Base-by-base conservation (phyloP, 1,284 basidiomycete species). In the Tilletia caries region DNA sequence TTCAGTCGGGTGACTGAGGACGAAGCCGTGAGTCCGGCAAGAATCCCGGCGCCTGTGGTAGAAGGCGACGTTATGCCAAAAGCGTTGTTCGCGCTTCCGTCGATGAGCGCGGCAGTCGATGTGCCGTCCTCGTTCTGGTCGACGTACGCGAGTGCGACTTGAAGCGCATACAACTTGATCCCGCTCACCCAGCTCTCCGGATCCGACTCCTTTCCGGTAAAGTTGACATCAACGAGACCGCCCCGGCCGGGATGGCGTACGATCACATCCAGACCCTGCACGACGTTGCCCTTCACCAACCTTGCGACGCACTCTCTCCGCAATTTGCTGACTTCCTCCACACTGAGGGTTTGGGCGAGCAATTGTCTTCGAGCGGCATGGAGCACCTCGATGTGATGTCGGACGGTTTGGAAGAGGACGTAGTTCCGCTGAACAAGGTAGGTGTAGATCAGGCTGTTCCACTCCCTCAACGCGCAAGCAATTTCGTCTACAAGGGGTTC, bases 401-500 rank as follows among this genome's bases (percentile, higher is more conserved):
- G 89, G 64, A 98, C 92, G 4, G 89, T 87, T 75, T 91, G 89
- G 84, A 98, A 96, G 23, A 95, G 88, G 52, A 88, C 88, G 85
- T 98, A 98, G 80, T 98, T 92, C 69, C 93, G 88, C 66, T 89
- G 87, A 2, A 90, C 89, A 32, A 98, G 90, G 83, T 97, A 95
- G 68, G 90, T 89, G 79, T 94, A 95, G 87, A 97, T 91, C 67
- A 95, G 87, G 33, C 89, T 88, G 80, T 94, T 91, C 93, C 95
- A 98, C 87, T 98, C 95, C 44, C 95, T 89, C 52, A 98, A 86
- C 0, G 95, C 94, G 25, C 93, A 95, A 0, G 95, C 92, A 76
- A 98, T 96, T 85, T 98, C 95, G 84, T 98, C 95, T 67, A 98
- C 89, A 78, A 98, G 90, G 0, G 95, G 95, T 81, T 96, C 94